Evolutionary conservation across 257 asterid species (phyloP), one percentile per base, ranked within the genome.

Genomic region (Nicotiana attenuata): DNA sequence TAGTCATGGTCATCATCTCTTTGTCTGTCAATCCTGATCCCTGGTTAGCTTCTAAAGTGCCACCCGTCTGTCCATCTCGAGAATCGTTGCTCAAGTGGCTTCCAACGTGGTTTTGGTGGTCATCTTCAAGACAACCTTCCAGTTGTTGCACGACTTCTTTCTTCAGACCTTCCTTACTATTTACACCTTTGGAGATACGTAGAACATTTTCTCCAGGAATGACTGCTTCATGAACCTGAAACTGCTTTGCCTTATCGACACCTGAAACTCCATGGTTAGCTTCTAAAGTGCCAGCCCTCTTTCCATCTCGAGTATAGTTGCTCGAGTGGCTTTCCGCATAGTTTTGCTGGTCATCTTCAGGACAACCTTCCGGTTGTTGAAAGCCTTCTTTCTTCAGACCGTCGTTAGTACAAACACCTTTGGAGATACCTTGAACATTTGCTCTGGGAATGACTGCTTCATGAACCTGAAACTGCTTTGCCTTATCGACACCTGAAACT

Each of bases 81-180:
- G 22, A 33, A 20, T 75, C 55, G 17, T 82, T 63, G 81, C 65
- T 76, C 56, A 60, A 75, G 41, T 35, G 66, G 82, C 73, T 64
- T 80, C 56, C 10, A 10, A 65, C 63, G 28, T 29, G 53, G 17
- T 38, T 65, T 24, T 22, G 80, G 55, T 80, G 33, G 80, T 78
- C 78, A 26, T 45, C 41, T 50, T 75, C 63, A 50, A 17, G 45
- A 50, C 79, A 24, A 75, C 1, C 10, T 26, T 47, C 63, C 24
- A 15, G 79, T 50, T 52, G 5, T 50, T 50, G 0, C 80, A 50
- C 15, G 16, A 1, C 45, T 75, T 50, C 63, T 50, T 26, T 75
- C 63, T 75, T 75, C 26, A 8, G n/a, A 26, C 24, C 59, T 1
- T 50, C 63, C 15, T 1, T 50, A 16, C 80, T 57, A 19, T 4